These are phyloP conservation scores for Yamadazyma friedrichii DNA, from an alignment of 1,139 yeast genomes.

Conservation along the genomic window DNA sequence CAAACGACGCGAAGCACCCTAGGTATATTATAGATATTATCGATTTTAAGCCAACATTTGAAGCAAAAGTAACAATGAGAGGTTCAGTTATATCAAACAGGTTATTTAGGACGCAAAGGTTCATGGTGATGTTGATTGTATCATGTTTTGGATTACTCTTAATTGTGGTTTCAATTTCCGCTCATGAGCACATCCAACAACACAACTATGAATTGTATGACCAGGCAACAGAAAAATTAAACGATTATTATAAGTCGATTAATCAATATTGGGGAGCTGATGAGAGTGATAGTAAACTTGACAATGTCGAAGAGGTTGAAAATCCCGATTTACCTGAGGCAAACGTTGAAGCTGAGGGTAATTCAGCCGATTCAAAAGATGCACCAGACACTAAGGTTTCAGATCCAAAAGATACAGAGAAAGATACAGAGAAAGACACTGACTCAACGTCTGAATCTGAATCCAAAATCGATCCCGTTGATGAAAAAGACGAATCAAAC, in stretches of 20 bases:
- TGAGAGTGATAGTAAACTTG: neutral
- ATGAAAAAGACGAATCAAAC: neutral
- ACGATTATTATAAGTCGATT: constrained; percentile 10
- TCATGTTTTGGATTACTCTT: constrained; percentile 24
- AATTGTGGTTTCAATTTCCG: constrained; percentile 21
- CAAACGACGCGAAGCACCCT: neutral
- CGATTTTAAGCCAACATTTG: too few relatives aligned
- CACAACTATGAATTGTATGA: constrained; percentile 10
- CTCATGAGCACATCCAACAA: constrained; percentile 20
- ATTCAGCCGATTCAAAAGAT: neutral
- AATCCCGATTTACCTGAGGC: neutral
- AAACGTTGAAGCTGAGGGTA: neutral
- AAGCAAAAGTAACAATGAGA: constrained; percentile 3
- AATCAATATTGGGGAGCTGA: constrained; percentile 6
- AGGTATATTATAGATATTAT: too few relatives aligned
- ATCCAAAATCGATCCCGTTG: too few relatives aligned
- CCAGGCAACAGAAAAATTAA: constrained; percentile 18
- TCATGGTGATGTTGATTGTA: constrained; percentile 21
- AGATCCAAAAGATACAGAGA: neutral
- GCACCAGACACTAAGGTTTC: neutral
- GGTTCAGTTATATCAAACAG: constrained; percentile 29
- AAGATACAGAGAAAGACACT: neutral
- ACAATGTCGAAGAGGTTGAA: neutral
- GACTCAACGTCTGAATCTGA: neutral
- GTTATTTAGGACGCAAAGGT: constrained; percentile 30